Evolutionary conservation across 2,329 filamentous ascomycete genomes (phyloP).

Genomic region (Zymoseptoria brevis): DNA sequence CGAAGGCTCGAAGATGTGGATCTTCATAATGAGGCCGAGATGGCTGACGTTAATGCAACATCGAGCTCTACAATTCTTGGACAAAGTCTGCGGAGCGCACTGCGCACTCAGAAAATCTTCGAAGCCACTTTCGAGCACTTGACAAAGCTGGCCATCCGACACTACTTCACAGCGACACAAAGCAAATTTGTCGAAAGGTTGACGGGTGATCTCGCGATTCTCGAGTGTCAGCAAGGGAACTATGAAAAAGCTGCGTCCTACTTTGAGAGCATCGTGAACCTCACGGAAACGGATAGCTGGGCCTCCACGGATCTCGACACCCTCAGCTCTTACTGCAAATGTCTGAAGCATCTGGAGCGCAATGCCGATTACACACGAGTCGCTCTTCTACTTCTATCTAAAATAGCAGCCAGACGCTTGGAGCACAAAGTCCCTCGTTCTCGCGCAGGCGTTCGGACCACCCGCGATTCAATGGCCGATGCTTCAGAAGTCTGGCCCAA

Average conservation of each 20-base stretch:
- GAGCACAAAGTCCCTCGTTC: slow-evolving; percentile 1
- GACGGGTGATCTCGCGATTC: slow-evolving; percentile 74
- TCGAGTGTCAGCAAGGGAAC: slow-evolving; percentile 65
- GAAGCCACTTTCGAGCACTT: slow-evolving; percentile 47
- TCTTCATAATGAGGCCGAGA: slow-evolving; percentile 24
- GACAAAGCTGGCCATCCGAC: slow-evolving; percentile 75
- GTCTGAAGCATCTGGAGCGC: slow-evolving; percentile 66
- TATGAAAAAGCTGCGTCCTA: slow-evolving; percentile 65
- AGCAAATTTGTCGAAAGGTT: slow-evolving; percentile 67
- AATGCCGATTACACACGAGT: slow-evolving; percentile 73
- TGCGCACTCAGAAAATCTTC: slow-evolving; percentile 33
- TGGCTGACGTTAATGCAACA: slow-evolving; percentile 3
- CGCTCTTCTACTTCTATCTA: slow-evolving; percentile 64
- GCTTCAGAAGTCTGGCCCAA: slow-evolving; percentile 32
- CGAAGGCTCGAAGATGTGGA: slow-evolving; percentile 31
- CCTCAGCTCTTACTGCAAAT: slow-evolving; percentile 76
- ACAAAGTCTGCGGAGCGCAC: slow-evolving; percentile 25
- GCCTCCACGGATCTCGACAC: slow-evolving; percentile 70
- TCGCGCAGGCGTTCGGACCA: not conserved
- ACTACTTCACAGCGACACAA: slow-evolving; percentile 73
- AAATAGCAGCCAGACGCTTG: slow-evolving; percentile 47
- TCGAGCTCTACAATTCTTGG: slow-evolving; percentile 7
- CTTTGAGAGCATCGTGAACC: slow-evolving; percentile 69
- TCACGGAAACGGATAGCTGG: slow-evolving; percentile 75
- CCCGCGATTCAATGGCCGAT: slow-evolving; percentile 32